A percentile compares a stretch with the other conserved stretches of the same genome.
These are phyloP conservation scores for Spergularia bocconei DNA, from an alignment of 148 eudicot species.

Conservation along the genomic window DNA sequence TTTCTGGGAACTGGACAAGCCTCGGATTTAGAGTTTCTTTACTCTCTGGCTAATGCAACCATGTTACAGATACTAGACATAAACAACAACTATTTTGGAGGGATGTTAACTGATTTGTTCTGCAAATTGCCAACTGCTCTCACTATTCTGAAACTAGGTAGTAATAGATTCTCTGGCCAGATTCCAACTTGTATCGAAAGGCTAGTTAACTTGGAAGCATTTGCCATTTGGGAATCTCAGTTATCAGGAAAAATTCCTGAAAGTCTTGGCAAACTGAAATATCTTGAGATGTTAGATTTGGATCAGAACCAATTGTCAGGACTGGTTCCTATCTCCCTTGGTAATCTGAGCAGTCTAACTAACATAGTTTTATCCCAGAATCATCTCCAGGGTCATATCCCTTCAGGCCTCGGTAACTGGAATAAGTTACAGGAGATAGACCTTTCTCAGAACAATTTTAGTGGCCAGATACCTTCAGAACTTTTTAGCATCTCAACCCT, in stretches of 20 bases:
- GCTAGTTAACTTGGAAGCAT: conserved; percentile 10
- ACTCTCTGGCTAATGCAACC: conserved; percentile 32
- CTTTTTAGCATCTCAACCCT: conserved; percentile 22
- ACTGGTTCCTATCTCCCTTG: conserved; percentile 29
- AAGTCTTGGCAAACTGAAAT: conserved; percentile 25
- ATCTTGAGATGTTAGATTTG: background rate
- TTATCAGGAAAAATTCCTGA: conserved; percentile 35
- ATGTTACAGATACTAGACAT: conserved; percentile 6
- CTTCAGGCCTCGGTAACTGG: conserved; percentile 31
- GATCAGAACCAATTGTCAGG: conserved; percentile 27
- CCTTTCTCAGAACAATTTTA: conserved; percentile 25
- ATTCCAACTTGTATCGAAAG: conserved; percentile 31
- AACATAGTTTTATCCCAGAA: conserved; percentile 15
- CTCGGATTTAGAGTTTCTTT: conserved; percentile 26
- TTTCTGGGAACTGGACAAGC: conserved; percentile 23
- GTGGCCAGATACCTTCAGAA: conserved; percentile 33
- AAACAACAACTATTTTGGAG: conserved; percentile 27
- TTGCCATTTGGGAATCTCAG: background rate
- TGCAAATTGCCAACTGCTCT: conserved; percentile 32
- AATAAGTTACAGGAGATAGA: conserved; percentile 16
- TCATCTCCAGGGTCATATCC: conserved; percentile 32
- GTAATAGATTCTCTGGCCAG: conserved; percentile 25
- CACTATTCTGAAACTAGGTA: background rate
- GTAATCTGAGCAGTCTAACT: conserved; percentile 26
- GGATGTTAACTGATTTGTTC: conserved; percentile 28